A percentile compares a stretch with the other conserved stretches of the same genome.
Conservation (phyloP, 352 stramenopile genomes). For the Plasmopara halstedii region DNA sequence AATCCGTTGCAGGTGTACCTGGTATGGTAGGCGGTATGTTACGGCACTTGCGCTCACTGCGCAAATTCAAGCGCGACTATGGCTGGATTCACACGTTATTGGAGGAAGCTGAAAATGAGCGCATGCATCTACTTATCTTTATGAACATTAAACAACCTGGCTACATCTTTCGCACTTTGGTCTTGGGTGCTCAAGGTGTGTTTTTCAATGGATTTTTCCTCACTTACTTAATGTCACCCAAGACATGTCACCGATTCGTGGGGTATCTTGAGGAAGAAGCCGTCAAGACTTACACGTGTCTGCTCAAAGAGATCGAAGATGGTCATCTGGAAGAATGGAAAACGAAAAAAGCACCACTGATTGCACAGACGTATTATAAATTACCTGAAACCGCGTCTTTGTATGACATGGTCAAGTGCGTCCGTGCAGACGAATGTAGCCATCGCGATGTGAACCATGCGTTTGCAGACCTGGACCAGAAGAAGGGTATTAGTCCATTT, state of each 20-base stretch:
- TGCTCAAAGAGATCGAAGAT: constrained; percentile 85
- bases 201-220: constrained; percentile 83
- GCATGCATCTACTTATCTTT: constrained; percentile 90
- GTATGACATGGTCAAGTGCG: constrained; percentile 78
- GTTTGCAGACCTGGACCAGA: constrained; percentile 48
- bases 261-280: constrained; percentile 92
- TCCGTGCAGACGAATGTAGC: constrained; percentile 85
- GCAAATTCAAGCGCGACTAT: constrained; percentile 73
- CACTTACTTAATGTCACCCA: constrained; percentile 83
- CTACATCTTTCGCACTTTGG: constrained; percentile 53
- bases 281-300: constrained; percentile 87
- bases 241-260: constrained; percentile 87
- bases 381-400: constrained; percentile 64
- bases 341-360: constrained; percentile 48
- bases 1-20: constrained; percentile 63
- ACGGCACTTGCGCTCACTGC: constrained; percentile 73
- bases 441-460: constrained; percentile 84
- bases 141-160: constrained; percentile 83
- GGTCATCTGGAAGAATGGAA: constrained; percentile 75
- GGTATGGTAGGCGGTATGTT: constrained; percentile 68
- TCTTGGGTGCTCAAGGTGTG: constrained; percentile 75
- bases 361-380: constrained; percentile 86
- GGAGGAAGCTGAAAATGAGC: constrained; percentile 90
- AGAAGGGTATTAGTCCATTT: constrained; percentile 47
- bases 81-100: constrained; percentile 57